Evolutionary conservation across 352 stramenopile species (phyloP).

Genomic region (Phytophthora agathidicida): DNA sequence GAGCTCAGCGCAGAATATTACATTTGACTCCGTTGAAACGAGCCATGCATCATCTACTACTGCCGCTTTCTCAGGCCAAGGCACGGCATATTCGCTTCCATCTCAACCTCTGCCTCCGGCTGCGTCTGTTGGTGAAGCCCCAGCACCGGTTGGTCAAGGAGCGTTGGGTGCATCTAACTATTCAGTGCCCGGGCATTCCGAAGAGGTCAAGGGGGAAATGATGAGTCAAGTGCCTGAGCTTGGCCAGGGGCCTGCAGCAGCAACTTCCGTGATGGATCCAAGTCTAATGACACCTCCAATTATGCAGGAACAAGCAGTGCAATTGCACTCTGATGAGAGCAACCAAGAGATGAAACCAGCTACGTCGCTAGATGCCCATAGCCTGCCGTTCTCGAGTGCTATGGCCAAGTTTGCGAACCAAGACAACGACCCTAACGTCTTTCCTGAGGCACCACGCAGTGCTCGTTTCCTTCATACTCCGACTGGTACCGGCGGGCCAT

Average conservation of each 20-base stretch:
- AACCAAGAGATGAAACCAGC: constrained; percentile 9
- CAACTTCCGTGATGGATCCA: neutral
- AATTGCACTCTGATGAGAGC: constrained; percentile 4
- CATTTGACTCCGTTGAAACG: constrained; percentile 25
- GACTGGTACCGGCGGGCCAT: constrained; percentile 35
- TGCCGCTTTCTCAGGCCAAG: constrained; percentile 7
- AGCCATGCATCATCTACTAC: constrained; percentile 8
- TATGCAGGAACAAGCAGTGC: neutral
- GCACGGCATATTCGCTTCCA: constrained; percentile 13
- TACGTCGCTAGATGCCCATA: constrained; percentile 12
- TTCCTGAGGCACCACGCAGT: constrained; percentile 30
- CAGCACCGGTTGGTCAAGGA: constrained; percentile 2
- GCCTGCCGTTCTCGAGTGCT: constrained; percentile 29
- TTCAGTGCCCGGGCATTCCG: neutral
- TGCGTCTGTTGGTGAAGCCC: constrained; percentile 1
- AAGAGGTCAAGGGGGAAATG: constrained; percentile 13
- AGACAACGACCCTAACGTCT: constrained; percentile 26
- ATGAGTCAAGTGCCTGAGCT: neutral
- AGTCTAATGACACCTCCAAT: neutral
- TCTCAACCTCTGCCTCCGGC: constrained; percentile 8
- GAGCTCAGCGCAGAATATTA: constrained; percentile 9
- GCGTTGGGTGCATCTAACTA: neutral
- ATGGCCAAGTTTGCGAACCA: constrained; percentile 12
- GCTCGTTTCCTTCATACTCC: constrained; percentile 40
- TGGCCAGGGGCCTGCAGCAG: neutral